Percentiles rank a stretch among this genome's conserved stretches.
Evolutionary conservation across 768 basidiomycete genomes (phyloP).

Genomic region (Steccherinum ochraceum): DNA sequence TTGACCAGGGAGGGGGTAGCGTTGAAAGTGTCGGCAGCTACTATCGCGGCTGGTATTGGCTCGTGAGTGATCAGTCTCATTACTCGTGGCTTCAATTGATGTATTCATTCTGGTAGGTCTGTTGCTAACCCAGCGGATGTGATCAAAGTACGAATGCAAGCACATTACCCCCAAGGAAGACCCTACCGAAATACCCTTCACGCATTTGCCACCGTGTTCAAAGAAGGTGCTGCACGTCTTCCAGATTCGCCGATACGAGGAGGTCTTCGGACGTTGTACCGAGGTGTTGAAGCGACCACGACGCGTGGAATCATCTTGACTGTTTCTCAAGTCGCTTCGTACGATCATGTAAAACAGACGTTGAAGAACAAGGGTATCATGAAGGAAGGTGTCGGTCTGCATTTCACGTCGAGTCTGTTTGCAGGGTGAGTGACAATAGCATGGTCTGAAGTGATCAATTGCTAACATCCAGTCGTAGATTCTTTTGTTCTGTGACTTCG

Average conservation of each 20-base stretch:
- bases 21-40: slow-evolving; percentile 27
- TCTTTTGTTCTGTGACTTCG: slow-evolving; percentile 30
- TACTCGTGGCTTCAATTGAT: no score
- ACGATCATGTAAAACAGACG: slow-evolving; percentile 30
- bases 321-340: slow-evolving; percentile 29
- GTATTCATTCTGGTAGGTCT: not conserved
- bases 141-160: slow-evolving; percentile 34
- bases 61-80: slow-evolving; percentile 21
- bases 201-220: slow-evolving; percentile 26
- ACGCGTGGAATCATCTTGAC: slow-evolving; percentile 28
- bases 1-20: slow-evolving; percentile 24
- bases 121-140: slow-evolving; percentile 31
- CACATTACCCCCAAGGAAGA: slow-evolving; percentile 27
- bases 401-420: slow-evolving; percentile 27
- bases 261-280: slow-evolving; percentile 25
- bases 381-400: slow-evolving; percentile 28
- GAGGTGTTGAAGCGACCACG: slow-evolving; percentile 28
- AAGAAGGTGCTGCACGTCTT: slow-evolving; percentile 17
- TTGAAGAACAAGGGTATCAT: slow-evolving; percentile 24
- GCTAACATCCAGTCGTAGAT: slow-evolving; percentile 6
- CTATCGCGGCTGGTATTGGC: slow-evolving; percentile 26
- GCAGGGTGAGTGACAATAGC: slow-evolving; percentile 28
- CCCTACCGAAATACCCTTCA: slow-evolving; percentile 27
- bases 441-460: not conserved
- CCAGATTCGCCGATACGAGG: slow-evolving; percentile 9